Percentiles rank a stretch among this genome's conserved stretches.
Conservation (phyloP, 2,329 filamentous ascomycete genomes). For the Orbilia brochopaga region DNA sequence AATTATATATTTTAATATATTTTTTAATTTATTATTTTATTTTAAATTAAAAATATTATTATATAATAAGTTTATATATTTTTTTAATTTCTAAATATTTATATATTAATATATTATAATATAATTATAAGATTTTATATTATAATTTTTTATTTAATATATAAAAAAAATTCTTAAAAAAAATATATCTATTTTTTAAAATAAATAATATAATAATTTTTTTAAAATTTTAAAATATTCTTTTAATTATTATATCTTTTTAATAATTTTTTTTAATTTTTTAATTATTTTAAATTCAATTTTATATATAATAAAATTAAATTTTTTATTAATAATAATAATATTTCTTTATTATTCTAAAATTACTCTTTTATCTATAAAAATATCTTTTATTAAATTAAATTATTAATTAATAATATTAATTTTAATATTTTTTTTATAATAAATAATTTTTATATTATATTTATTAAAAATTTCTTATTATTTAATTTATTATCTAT, state of each 20-base stretch:
- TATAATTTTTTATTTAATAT: neutral
- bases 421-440: neutral
- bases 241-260: neutral
- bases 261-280: neutral
- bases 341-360: neutral
- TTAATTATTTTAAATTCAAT: neutral
- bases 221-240: neutral
- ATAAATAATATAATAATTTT: neutral
- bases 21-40: neutral
- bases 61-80: slow-evolving; percentile 2
- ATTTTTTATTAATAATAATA: neutral
- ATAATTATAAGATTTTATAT: neutral
- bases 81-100: neutral
- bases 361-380: neutral
- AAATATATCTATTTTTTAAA: neutral
- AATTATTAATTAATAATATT: neutral
- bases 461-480: neutral
- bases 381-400: neutral
- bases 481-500: neutral
- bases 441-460: neutral
- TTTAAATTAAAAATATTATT: neutral
- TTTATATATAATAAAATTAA: neutral
- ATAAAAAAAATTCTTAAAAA: neutral
- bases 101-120: neutral
- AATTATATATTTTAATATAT: no score